These are phyloP conservation scores for Fragilaria radians DNA, from an alignment of 108 stramenopile genomes.

Conservation along the genomic window DNA sequence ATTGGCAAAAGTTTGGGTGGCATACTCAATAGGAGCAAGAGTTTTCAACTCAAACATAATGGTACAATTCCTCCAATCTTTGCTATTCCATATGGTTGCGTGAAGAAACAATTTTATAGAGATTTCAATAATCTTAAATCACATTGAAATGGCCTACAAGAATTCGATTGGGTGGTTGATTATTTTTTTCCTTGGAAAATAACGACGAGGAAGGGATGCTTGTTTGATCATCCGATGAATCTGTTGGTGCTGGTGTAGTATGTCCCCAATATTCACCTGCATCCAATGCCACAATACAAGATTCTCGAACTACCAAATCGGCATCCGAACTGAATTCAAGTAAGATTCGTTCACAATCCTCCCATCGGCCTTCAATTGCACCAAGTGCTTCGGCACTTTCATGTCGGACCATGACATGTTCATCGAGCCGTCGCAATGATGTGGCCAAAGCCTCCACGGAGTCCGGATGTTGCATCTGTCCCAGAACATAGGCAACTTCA, in stretches of 20 bases:
- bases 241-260: background rate
- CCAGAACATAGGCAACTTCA: constrained; percentile 99
- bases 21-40: no score
- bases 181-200: background rate
- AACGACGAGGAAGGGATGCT: background rate
- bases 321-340: constrained; percentile 69
- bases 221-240: background rate
- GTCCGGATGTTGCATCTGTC: constrained; percentile 90
- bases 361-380: constrained; percentile 85
- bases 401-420: constrained; percentile 96
- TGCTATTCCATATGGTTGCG: no score
- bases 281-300: constrained; percentile 93
- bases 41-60: no score
- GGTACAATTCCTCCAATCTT: no score
- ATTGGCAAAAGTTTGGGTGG: no score
- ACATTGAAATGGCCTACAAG: background rate
- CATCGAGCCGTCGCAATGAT: constrained; percentile 56
- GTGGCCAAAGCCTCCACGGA: constrained; percentile 68
- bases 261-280: constrained; percentile 95
- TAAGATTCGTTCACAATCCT: constrained; percentile 66
- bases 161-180: background rate
- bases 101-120: no score
- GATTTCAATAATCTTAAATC: no score
- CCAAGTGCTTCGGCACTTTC: constrained; percentile 99
- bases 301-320: constrained; percentile 75